phyloP scores from a whole-genome alignment of 1,284 basidiomycete species.

The Ceratobasidium sp. region DNA sequence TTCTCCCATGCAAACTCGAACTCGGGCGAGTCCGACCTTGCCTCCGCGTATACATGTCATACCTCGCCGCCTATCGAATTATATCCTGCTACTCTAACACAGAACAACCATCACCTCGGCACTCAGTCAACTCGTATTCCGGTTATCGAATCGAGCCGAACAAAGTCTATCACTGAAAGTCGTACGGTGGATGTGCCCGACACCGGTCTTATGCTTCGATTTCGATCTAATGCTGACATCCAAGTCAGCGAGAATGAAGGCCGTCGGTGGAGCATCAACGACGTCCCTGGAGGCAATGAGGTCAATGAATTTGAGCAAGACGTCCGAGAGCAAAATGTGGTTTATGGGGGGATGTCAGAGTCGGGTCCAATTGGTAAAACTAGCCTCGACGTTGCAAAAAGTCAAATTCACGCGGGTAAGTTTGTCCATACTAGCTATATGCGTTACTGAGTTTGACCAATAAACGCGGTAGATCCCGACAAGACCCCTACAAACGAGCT shows the following conservation, averaged over 20 bases:
- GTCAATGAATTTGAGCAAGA: neutral
- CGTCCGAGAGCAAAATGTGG: neutral
- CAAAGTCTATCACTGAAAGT: neutral
- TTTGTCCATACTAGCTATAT: neutral
- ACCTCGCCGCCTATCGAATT: conserved; percentile 2
- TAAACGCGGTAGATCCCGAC: neutral
- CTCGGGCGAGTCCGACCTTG: conserved; percentile 3
- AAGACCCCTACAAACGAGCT: conserved; percentile 22
- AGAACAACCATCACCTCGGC: neutral
- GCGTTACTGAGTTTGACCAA: neutral
- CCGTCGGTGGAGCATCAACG: neutral
- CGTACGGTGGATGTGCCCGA: neutral
- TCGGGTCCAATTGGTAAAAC: neutral
- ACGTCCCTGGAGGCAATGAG: neutral
- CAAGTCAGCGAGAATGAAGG: neutral
- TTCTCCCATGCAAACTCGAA: neutral
- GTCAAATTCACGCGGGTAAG: conserved; percentile 19
- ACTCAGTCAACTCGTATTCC: neutral
- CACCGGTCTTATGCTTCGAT: neutral
- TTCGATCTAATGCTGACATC: neutral
- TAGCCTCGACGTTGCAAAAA: neutral
- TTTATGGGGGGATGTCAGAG: neutral
- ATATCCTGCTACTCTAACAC: neutral
- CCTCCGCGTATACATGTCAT: neutral
- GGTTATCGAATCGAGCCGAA: neutral